A percentile compares a stretch with the other conserved stretches of the same genome.
Conservation (phyloP, 345 rosid species). For the Dipteronia dyeriana region DNA sequence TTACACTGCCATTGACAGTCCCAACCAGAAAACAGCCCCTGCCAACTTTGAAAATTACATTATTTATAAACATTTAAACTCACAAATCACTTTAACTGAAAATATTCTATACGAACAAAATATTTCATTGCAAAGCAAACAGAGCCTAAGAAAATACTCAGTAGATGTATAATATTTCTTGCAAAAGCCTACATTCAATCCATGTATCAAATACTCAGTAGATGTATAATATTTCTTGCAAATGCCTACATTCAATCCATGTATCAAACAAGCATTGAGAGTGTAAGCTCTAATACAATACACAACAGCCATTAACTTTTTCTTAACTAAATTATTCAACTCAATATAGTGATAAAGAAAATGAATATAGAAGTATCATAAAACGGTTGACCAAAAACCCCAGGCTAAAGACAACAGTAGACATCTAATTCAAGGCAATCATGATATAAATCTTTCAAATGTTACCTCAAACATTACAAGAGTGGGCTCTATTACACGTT, state of each 20-base stretch:
- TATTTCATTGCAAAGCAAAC: neutral
- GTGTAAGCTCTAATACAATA: neutral
- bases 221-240: neutral
- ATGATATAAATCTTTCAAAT: conserved; percentile 8
- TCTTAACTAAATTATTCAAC: neutral
- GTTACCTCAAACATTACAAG: conserved; percentile 97
- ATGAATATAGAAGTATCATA: neutral
- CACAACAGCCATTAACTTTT: neutral
- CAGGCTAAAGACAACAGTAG: neutral
- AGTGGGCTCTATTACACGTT: conserved; percentile 83
- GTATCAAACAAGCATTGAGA: neutral
- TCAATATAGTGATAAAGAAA: neutral
- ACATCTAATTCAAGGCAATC: conserved; percentile 10
- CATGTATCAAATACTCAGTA: neutral
- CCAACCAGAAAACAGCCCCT: too few species aligned
- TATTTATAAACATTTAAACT: neutral
- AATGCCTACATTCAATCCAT: neutral
- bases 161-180: neutral
- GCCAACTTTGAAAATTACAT: too few species aligned
- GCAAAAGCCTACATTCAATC: neutral
- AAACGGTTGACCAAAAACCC: too few species aligned
- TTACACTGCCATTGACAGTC: too few species aligned
- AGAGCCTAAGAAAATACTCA: neutral
- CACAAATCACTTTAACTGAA: neutral
- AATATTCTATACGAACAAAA: neutral